Base-by-base conservation (phyloP, 2,329 filamentous ascomycete species). In the Tolypocladium ophioglossoides region DNA sequence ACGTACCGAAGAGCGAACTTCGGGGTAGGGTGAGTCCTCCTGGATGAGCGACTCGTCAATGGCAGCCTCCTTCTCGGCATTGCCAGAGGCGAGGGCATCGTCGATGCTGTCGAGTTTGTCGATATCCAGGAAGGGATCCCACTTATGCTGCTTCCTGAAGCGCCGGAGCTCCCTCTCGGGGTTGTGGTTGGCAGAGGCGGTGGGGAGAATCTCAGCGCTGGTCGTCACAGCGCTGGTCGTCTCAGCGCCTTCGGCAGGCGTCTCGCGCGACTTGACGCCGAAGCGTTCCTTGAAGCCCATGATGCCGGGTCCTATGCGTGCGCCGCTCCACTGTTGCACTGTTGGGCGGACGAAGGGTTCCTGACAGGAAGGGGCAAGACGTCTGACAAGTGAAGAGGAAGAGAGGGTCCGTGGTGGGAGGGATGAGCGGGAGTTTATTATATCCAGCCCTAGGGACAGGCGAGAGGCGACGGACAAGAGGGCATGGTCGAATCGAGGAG, bases 51-150 rank as follows among this genome's bases (percentile, higher is more conserved):
- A 72, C 38, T 72, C 69, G 50, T 78, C 75, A 30, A 80, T 67
- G 40, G 71, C 69, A 18, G 70, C 65, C 40, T 74, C 73, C 58
- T 74, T 73, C 58, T 73, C 74, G 51, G 67, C 64, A 58, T 80
- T 71, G 47, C 74, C 69, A 0, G 70, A 71, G 7, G 68, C 60
- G 27, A 78, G 64, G 10, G 72, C 74, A 35, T 74, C 69, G 44
- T 81, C 75, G 46, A 82, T 71, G 55, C 72, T 74, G n/a, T 80
- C 73, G 48, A 76, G 70, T 30, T 78, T 72, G 51, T 79, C 76
- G 40, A 77, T 65, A 2, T 77, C 76, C 54, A 84, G 62, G 56
- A 82, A 82, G 47, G 78, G 79, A 62, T 83, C 80, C 71, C 77
- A 80, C 51, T 74, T 71, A 60, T 82, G 79, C 56, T 77, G 72